Conservation (phyloP, 768 basidiomycete species). For the Tylopilus intermedius region DNA sequence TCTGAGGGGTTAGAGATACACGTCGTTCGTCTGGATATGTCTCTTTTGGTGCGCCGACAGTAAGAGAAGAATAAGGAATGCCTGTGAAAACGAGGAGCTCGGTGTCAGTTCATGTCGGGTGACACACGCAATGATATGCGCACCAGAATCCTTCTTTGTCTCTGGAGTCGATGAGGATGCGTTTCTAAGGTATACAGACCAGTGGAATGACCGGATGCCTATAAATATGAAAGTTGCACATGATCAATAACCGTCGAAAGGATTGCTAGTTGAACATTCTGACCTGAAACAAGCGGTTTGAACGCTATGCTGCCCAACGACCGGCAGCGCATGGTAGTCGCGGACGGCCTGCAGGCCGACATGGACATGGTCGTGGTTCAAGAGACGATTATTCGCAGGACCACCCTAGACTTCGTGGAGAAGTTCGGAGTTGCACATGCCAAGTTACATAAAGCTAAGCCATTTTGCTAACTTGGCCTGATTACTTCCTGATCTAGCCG, state of each 20-base stretch:
- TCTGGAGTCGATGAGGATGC: conserved; percentile 11
- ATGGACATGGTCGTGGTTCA: conserved; percentile 28
- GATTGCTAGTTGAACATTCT: not conserved
- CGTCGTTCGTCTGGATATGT: conserved; percentile 73
- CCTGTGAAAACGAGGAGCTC: conserved; percentile 29
- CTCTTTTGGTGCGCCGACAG: conserved; percentile 74
- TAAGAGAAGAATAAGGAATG: conserved; percentile 64
- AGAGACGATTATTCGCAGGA: conserved; percentile 19
- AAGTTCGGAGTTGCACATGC: conserved; percentile 7
- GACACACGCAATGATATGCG: conserved; percentile 1
- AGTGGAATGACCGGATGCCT: conserved; percentile 31
- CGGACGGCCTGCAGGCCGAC: conserved; percentile 29
- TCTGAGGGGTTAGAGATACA: conserved; percentile 78
- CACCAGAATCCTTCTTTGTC: conserved; percentile 25
- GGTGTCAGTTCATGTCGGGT: not conserved
- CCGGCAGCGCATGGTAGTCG: conserved; percentile 21
- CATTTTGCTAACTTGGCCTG: not conserved
- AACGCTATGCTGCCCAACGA: conserved; percentile 13
- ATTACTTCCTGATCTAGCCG: conserved; percentile 13
- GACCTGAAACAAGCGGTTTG: conserved; percentile 25
- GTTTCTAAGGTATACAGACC: conserved; percentile 25
- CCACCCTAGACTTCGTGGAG: not conserved
- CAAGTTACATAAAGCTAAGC: conserved; percentile 26
- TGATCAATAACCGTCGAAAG: not conserved
- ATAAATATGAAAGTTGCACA: not conserved